Evolutionary conservation across 768 basidiomycete genomes (phyloP).

Genomic region (Erythrobasidium yunnanense): DNA sequence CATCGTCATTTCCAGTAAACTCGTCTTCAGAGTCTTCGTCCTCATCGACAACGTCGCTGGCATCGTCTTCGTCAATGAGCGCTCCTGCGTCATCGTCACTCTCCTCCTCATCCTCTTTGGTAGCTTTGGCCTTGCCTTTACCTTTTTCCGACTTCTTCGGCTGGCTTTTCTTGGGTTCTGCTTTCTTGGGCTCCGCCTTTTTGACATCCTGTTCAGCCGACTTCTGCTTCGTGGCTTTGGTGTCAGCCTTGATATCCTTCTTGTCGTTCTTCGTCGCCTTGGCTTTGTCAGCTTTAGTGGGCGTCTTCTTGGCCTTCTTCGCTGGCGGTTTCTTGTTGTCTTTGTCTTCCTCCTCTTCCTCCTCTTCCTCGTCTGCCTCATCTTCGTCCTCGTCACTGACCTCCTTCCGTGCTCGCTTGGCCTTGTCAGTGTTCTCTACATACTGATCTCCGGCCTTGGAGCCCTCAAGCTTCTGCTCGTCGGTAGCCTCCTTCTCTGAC

Average conservation of each 20-base stretch:
- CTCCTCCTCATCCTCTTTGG: slow-evolving; percentile 5
- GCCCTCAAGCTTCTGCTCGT: slow-evolving; percentile 20
- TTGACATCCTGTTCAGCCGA: neutral
- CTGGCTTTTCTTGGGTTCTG: neutral
- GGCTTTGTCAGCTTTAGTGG: neutral
- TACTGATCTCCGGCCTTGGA: slow-evolving; percentile 14
- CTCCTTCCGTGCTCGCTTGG: slow-evolving; percentile 24
- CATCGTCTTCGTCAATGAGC: neutral
- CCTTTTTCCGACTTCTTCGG: neutral
- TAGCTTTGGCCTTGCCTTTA: neutral
- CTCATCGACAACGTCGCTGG: slow-evolving; percentile 11
- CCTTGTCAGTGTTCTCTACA: slow-evolving; percentile 25
- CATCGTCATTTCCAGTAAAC: neutral
- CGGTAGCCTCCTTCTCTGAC: slow-evolving; percentile 22
- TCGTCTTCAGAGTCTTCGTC: slow-evolving; percentile 14
- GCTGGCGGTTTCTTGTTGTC: neutral
- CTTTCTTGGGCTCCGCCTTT: neutral
- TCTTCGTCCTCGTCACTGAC: slow-evolving; percentile 23
- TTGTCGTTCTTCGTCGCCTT: neutral
- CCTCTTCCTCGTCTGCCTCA: neutral
- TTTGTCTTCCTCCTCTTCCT: neutral
- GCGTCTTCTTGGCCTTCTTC: neutral
- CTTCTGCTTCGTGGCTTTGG: neutral
- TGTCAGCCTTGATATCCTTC: neutral
- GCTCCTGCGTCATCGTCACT: neutral